Base-by-base conservation (phyloP, 2,329 filamentous ascomycete genomes). In the Aspergillus piperis region DNA sequence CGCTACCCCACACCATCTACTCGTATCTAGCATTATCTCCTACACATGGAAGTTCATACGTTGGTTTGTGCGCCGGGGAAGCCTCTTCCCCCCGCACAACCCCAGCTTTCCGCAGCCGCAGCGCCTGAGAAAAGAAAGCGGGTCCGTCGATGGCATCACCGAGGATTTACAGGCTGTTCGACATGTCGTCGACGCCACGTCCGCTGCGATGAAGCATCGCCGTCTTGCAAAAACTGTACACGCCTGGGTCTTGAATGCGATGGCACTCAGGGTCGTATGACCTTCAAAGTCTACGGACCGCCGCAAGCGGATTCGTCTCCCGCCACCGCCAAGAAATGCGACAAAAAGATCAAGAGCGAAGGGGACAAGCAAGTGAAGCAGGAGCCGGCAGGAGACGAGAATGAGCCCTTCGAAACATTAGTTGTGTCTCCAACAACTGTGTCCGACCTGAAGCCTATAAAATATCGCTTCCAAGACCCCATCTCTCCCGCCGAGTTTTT, bases 111-210 rank as follows among this genome's bases (percentile, higher is more conserved):
- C 8, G 54, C 58, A n/a, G 17, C 62, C 44, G 48, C 63, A 30
- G 60, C 58, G 49, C 62, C 67, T 52, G 64, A 70, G 50, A 66
- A 68, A 15, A 66, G 68, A 48, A 75, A 74, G 60, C 72, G 73
- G 57, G 71, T 74, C 50, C 73, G 73, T 25, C 67, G 72, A 66
- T 78, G 76, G 76, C 76, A 78, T 64, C 75, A 77, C 49, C 74
- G 76, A 32, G 75, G 75, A 8, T 78, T 78, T 56, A 78, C 76
- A 1, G 76, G 76, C 8, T 78, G 76, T 58, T 73, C 73, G 36
- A 77, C 75, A 57, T 78, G 76, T 62, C 74, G 75, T 51, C 70
- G 74, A 36, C 74, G 76, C 25, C 76, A 78, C 68, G 75, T 72
- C 53, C 74, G 71, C 64, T 76, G 74, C 57, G 74, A 76, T 48